Evolutionary conservation across 129 eudicot genomes (phyloP).

Genomic region (Chrysanthemum seticuspe): DNA sequence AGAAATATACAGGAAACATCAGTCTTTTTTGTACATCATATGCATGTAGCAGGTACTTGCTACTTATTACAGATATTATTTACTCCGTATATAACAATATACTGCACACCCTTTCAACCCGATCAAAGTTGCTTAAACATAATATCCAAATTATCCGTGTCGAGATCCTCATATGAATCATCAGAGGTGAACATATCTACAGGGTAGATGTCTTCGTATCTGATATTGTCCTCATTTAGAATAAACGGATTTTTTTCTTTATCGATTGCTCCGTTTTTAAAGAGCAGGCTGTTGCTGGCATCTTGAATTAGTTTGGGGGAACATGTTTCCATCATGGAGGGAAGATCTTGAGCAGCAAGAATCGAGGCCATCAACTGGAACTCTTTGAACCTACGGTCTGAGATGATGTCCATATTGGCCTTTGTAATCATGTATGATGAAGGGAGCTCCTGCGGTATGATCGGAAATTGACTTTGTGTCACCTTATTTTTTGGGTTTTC

Average conservation of each 20-base stretch:
- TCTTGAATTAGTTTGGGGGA: conserved; percentile 32
- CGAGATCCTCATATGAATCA: conserved; percentile 8
- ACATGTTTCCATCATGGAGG: conserved; percentile 26
- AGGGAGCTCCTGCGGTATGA: conserved; percentile 45
- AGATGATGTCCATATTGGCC: conserved; percentile 26
- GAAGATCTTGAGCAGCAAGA: conserved; percentile 47
- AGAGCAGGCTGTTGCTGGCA: conserved; percentile 13
- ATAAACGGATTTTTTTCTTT: conserved; percentile 2
- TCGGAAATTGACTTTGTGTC: conserved; percentile 16
- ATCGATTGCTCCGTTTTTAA: background rate
- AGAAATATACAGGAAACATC: conserved; percentile 14
- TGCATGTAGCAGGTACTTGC: conserved; percentile 6
- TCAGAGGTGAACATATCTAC: conserved; percentile 2
- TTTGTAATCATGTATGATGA: conserved; percentile 34
- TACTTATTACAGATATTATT: conserved; percentile 17
- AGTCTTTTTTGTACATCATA: conserved; percentile 18
- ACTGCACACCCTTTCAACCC: conserved; percentile 10
- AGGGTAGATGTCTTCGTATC: background rate
- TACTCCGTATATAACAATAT: conserved; percentile 12
- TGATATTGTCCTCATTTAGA: background rate
- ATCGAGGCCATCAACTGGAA: conserved; percentile 40
- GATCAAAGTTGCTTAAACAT: conserved; percentile 16
- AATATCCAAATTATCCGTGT: conserved; percentile 16
- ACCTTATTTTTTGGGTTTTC: conserved; percentile 31
- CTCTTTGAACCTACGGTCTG: conserved; percentile 27